Base-by-base conservation (phyloP, 768 basidiomycete species). In the Tylopilus intermedius region DNA sequence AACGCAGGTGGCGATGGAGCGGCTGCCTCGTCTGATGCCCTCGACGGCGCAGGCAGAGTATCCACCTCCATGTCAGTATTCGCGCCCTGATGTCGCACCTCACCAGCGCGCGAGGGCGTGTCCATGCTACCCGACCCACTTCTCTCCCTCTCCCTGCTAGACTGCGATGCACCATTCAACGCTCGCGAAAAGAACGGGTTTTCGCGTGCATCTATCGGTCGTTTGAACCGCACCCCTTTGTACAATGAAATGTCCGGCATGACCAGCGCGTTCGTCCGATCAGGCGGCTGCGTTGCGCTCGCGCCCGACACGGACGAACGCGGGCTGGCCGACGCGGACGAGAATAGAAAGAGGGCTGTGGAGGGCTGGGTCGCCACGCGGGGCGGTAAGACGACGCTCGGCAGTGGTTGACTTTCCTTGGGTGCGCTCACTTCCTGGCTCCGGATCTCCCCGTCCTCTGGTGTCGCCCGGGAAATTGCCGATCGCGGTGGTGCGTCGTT, bases 171-270 rank as follows among this genome's bases (percentile, higher is more conserved):
- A 9, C 58, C 37, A 21, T 4, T 42, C 53, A 67, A 35, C 7
- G 52, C 65, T 22, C 65, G 56, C 22, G 65, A 66, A 41, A 65
- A 66, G 51, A 66, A 67, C 4, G 61, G 4, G 13, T 59, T 61
- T 11, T 59, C 59, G 6, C 59, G 35, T 24, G 27, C 39, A 21
- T 56, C 56, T 0, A 39, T 30, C 5, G 55, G 40, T 7, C 66
- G 59, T 42, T 52, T 67, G 44, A 61, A 66, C 45, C 66, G 55
- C 2, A 63, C 39, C 1, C 58, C 50, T 42, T 51, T 53, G 48
- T 61, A 67, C 30, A 21, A 57, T 18, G 65, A 67, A 18, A 66
- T 55, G 24, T 65, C 59, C 4, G 65, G 65, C 35, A 67, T 57
- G 4, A 49, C 44, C 15, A 67, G 7, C 38, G 43, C n/a, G 11